These are phyloP conservation scores for Elongisporangium anandrum DNA, from an alignment of 352 stramenopile genomes.

Conservation along the genomic window DNA sequence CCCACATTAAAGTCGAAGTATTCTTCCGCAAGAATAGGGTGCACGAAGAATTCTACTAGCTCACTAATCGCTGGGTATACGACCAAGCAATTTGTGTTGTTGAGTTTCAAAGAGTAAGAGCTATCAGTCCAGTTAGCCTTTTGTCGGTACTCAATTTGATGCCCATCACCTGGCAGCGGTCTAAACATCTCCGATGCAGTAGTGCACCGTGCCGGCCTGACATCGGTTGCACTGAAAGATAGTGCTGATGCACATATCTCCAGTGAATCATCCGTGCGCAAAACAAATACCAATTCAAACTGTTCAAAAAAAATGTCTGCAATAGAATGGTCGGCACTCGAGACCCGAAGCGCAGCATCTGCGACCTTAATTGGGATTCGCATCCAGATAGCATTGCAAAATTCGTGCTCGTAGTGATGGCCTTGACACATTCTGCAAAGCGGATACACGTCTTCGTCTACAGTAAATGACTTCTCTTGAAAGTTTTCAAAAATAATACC, in stretches of 20 bases:
- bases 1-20: constrained; percentile 61
- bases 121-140: constrained; percentile 75
- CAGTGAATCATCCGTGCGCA: constrained; percentile 80
- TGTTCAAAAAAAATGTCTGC: constrained; percentile 80
- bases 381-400: constrained; percentile 77
- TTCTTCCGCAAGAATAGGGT: constrained; percentile 38
- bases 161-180: constrained; percentile 58
- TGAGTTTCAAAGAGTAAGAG: constrained; percentile 58
- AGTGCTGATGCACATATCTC: constrained; percentile 59
- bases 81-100: constrained; percentile 76
- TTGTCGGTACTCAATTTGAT: constrained; percentile 79
- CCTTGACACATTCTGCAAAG: constrained; percentile 55
- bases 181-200: constrained; percentile 65
- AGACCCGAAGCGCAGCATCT: constrained; percentile 72
- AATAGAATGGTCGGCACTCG: constrained; percentile 45
- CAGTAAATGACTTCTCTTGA: constrained; percentile 65
- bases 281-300: constrained; percentile 67
- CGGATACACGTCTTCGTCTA: constrained; percentile 80
- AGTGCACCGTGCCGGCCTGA: constrained; percentile 43
- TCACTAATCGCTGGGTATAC: constrained; percentile 69
- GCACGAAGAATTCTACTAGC: constrained; percentile 56
- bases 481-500: constrained; percentile 89
- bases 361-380: constrained; percentile 71
- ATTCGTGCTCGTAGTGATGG: constrained; percentile 55
- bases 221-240: constrained; percentile 58